Conservation (phyloP, 352 stramenopile species). For the Phytopythium oedochilum region DNA sequence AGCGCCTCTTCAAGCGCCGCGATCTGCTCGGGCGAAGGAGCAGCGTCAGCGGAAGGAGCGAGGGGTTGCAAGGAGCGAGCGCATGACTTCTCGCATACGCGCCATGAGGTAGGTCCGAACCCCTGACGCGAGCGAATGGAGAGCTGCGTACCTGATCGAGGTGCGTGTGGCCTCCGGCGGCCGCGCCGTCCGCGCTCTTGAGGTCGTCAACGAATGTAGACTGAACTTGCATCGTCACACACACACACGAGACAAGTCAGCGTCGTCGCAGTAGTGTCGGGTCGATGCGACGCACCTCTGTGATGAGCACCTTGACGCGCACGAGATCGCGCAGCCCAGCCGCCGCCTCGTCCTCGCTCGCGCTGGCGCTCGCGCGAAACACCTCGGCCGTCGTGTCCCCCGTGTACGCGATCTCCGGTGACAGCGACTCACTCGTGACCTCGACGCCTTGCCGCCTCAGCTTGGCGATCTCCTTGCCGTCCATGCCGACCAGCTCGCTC, state of each 20-base stretch:
- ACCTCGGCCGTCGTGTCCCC: slow-evolving; percentile 70
- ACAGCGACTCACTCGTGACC: slow-evolving; percentile 28
- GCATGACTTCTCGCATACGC: background rate
- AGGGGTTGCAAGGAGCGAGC: too few relatives aligned
- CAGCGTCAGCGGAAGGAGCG: background rate
- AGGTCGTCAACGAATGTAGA: slow-evolving; percentile 60
- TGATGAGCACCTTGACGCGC: slow-evolving; percentile 65
- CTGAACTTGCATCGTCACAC: background rate
- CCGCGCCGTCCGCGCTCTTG: slow-evolving; percentile 39
- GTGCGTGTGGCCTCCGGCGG: slow-evolving; percentile 64
- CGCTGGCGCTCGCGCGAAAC: slow-evolving; percentile 20
- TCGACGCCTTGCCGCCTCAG: slow-evolving; percentile 35
- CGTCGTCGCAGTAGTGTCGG: background rate
- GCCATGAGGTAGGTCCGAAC: too few relatives aligned
- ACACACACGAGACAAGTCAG: background rate
- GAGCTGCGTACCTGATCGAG: slow-evolving; percentile 44
- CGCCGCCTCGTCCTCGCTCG: background rate
- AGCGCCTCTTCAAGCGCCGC: slow-evolving; percentile 37
- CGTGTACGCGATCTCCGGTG: slow-evolving; percentile 76
- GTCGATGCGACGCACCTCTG: slow-evolving; percentile 43
- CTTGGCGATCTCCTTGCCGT: slow-evolving; percentile 40
- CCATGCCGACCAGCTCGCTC: slow-evolving; percentile 34
- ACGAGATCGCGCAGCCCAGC: slow-evolving; percentile 40
- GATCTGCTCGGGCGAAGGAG: slow-evolving; percentile 26
- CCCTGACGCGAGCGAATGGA: background rate